Base-by-base conservation (phyloP, 768 basidiomycete genomes). In the Lentinus brumalis region DNA sequence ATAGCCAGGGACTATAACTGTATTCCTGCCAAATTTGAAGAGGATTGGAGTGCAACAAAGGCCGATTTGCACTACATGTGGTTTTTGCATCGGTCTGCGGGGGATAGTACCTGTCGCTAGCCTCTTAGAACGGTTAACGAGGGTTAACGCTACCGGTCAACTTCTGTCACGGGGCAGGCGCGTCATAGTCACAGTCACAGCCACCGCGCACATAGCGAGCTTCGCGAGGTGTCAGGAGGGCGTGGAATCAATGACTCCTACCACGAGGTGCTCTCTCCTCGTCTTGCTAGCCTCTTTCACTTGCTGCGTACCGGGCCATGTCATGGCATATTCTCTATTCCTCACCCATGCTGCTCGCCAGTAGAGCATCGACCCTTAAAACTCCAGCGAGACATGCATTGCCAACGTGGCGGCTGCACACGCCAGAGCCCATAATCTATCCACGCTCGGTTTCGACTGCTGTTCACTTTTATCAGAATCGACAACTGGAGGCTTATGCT, bases 401-500 rank as follows among this genome's bases (percentile, higher is more conserved):
- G 21, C 14, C 1, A 9, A 18, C 39, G 45, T 18, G 6, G 38
- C 14, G 26, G 40, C 35, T 6, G 29, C 46, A 14, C 15, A 10
- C 18, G 42, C 9, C 14, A 15, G 15, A 44, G 29, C 12, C 46
- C 32, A 3, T 9, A 5, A 3, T 31, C 15, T 4, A 6, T 45
- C 9, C 9, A 29, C 52, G 56, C 30, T 12, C 47, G 21, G 21
- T 50, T 4, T 67, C 66, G 18, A 70, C 64, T 16, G 69, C 70
- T 2, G 60, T 64, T 8, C 74, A 76, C 35, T 94, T 94, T 70
- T 94, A 94, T 69, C 87, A 90, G 68, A 94, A 94, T 66, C 83
- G 83, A 67, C 91, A 92, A 57, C 75, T 94, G 52, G 92, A 94
- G 67, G 74, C 87, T 1, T 92, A 90, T 81, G 92, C 93, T 4